Base-by-base conservation (phyloP, 441 rosid species). In the Populus trichocarpa region DNA sequence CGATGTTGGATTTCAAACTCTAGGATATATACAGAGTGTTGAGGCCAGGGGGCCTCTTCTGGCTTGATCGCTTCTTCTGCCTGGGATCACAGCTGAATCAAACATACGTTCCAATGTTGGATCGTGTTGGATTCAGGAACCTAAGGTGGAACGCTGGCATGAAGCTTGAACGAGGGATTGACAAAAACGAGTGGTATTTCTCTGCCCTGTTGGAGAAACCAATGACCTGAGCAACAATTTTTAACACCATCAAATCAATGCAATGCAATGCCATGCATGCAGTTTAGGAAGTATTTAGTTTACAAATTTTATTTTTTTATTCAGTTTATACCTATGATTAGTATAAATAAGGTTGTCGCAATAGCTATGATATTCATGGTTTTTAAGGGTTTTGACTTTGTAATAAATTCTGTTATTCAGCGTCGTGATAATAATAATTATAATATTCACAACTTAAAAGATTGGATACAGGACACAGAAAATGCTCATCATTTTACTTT, bases 51-150 rank as follows among this genome's bases (percentile, higher is more conserved):
- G 94, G 90, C 5, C 74, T 90, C 35, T 81, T 89, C 72, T 86
- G 92, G 92, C 83, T 90, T 10, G 91, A 90, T 22, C 87, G 57
- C 63, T 85, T 90, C 90, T 87, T 86, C 84, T 90, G 90, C 80
- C 10, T 72, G 1, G 89, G 89, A 6, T 57, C 81, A 1, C 91
- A 88, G 86, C 80, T 90, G 61, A 89, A 88, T 67, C 66, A 71
- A 64, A 88, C 90, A 36, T 87, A 86, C 36, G 32, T 78, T 53
- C 87, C 86, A 0, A 81, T 87, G 89, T 20, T 85, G 9, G 85
- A 80, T 13, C 65, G 83, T n/a, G 77, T 84, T 35, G 87, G 92
- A 13, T 87, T 89, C 83, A 78, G 71, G 81, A 86, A 83, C 79
- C 81, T 87, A 4, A 82, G 87, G 72, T 86, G 87, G 92, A 83